Evolutionary conservation across 2,329 filamentous ascomycete genomes (phyloP), one percentile per base, ranked within the genome.

Genomic region (Diatrype stigma): DNA sequence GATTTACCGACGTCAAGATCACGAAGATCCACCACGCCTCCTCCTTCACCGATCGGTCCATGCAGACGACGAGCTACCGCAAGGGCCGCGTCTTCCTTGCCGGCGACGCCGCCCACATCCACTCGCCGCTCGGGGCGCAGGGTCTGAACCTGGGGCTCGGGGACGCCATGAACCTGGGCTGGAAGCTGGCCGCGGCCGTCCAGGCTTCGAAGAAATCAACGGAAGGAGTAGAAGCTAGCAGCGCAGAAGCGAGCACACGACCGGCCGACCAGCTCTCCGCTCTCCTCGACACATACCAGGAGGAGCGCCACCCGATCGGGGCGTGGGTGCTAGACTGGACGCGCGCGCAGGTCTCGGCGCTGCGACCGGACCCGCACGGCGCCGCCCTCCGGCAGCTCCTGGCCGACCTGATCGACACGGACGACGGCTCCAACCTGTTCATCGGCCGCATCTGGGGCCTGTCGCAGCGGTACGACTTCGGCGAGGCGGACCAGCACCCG

Each of bases 131-230:
- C 0, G 79, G 77, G 2, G 80, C 76, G 0, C 78, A 81, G 57
- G 80, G 79, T 1, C 76, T 82, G 73, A 82, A 83, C 58, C 77
- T 77, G 0, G 78, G 79, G 0, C 70, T 82, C 19, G 74, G 77
- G 22, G 79, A 82, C 50, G 73, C 76, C 1, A 67, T 76, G 28
- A 81, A 82, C 50, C 66, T 82, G 0, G 74, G 73, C 21, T 82
- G 79, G 78, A 82, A 82, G 56, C 66, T 82, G 2, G 71, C 74
- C 0, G 65, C 71, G 1, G 14, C 54, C 7, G 32, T 52, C 6
- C 44, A 40, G 10, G 47, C 42, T 1, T 47, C 51, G 3, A 42
- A 22, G 14, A n/a, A n/a, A n/a, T n/a, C n/a, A n/a, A n/a, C n/a
- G n/a, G n/a, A n/a, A n/a, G n/a, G n/a, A n/a, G n/a, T n/a, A n/a